phyloP scores from a whole-genome alignment of 2,329 filamentous ascomycete species.

The Zymoseptoria brevis region DNA sequence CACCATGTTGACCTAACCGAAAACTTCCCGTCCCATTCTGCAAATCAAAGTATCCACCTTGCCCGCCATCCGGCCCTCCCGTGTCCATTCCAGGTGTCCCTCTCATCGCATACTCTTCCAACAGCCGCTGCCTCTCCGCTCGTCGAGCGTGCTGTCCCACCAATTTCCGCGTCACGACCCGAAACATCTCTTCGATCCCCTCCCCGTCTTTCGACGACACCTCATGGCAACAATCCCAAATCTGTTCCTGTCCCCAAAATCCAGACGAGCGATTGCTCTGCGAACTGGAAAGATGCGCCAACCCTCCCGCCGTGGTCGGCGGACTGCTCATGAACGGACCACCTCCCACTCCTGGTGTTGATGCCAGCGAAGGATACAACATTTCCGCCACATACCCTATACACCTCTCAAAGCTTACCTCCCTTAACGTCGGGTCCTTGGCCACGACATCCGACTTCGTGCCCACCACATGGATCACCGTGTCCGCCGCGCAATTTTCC shows the following conservation, averaged over 20 bases:
- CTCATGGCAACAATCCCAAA: conserved; percentile 97
- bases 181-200: conserved; percentile 93
- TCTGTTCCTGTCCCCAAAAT: conserved; percentile 77
- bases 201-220: conserved; percentile 90
- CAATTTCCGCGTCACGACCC: conserved; percentile 77
- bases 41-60: conserved; percentile 42
- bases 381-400: conserved; percentile 95
- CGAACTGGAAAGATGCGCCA: conserved; percentile 30
- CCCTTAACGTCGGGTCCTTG: conserved; percentile 65
- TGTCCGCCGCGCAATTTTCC: conserved; percentile 51
- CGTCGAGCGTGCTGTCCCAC: conserved; percentile 61
- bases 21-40: conserved; percentile 50
- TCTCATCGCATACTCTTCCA: conserved; percentile 33
- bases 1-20: conserved; percentile 45
- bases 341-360: conserved; percentile 8
- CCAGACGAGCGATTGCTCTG: conserved; percentile 54
- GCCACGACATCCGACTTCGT: conserved; percentile 90
- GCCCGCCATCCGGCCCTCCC: conserved; percentile 15
- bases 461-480: conserved; percentile 84
- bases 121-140: conserved; percentile 43
- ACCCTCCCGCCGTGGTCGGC: conserved; percentile 32
- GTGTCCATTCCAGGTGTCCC: conserved; percentile 38
- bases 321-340: conserved; percentile 7
- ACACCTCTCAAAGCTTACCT: conserved; percentile 89
- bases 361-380: conserved; percentile 55